Evolutionary conservation across 2,329 filamentous ascomycete species (phyloP).

Genomic region (Stagonosporopsis cucurbitacearum): DNA sequence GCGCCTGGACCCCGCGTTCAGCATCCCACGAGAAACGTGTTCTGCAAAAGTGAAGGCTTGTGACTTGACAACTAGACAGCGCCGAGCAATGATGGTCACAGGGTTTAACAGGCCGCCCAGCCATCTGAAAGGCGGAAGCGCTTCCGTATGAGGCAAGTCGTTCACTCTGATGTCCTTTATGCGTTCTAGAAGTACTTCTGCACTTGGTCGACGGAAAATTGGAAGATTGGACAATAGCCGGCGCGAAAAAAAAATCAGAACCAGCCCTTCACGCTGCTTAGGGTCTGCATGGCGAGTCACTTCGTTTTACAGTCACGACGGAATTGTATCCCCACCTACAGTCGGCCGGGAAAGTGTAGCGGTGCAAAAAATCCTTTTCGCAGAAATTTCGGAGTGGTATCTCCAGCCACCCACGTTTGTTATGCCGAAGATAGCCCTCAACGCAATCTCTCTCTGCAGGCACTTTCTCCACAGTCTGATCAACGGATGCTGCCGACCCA

Average conservation of each 20-base stretch:
- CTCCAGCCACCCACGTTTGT: conserved; percentile 4
- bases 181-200: conserved; percentile 14
- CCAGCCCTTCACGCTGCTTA: background rate
- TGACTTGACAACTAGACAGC: conserved; percentile 6
- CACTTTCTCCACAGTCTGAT: conserved; percentile 9
- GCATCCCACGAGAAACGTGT: conserved; percentile 16
- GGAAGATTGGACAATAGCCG: background rate
- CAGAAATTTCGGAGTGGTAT: conserved; percentile 9
- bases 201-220: conserved; percentile 1
- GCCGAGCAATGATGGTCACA: conserved; percentile 16
- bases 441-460: conserved; percentile 5
- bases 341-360: conserved; percentile 18
- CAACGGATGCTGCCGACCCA: conserved; percentile 17
- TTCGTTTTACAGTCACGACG: conserved; percentile 1
- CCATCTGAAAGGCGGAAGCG: conserved; percentile 7
- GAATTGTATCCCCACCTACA: conserved; percentile 12
- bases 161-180: background rate
- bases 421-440: conserved; percentile 14
- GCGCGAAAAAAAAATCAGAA: background rate
- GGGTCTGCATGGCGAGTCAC: background rate
- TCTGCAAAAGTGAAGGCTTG: conserved; percentile 16
- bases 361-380: conserved; percentile 11
- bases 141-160: conserved; percentile 12
- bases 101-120: conserved; percentile 14
- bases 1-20: conserved; percentile 15